Conservation (phyloP, 352 stramenopile species). For the Peronospora farinosa region DNA sequence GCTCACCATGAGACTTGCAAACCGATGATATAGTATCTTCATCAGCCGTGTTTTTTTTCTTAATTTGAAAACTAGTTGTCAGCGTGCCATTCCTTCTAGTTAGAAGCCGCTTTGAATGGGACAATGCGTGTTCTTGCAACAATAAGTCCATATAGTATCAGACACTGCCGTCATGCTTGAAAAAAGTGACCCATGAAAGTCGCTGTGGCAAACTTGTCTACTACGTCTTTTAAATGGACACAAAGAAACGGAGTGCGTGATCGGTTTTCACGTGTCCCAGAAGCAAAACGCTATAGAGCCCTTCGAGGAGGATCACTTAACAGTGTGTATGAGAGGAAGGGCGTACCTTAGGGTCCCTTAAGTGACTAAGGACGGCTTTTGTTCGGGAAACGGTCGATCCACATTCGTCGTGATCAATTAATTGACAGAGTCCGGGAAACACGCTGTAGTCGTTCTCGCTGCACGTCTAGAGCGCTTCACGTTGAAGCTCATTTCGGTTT, state of each 20-base stretch:
- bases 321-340: neutral
- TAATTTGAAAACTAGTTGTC: neutral
- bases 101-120: neutral
- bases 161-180: neutral
- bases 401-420: slow-evolving; percentile 2
- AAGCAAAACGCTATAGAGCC: slow-evolving; percentile 8
- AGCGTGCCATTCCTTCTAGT: neutral
- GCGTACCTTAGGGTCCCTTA: neutral
- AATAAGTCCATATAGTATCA: neutral
- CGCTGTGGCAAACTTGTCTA: neutral
- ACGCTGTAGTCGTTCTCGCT: neutral
- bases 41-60: neutral
- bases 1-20: neutral
- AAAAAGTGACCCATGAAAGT: slow-evolving; percentile 12
- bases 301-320: neutral
- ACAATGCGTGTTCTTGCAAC: neutral
- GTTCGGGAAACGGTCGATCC: slow-evolving; percentile 5
- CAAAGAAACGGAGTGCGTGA: neutral
- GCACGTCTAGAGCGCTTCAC: too few species aligned
- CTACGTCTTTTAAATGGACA: neutral
- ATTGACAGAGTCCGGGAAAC: neutral
- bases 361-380: slow-evolving; percentile 3
- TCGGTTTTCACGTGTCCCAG: slow-evolving; percentile 18
- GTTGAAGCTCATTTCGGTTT: slow-evolving; percentile 23
- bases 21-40: neutral